Base-by-base conservation (phyloP, 179 eudicot species). In the Amaranthus tricolor region DNA sequence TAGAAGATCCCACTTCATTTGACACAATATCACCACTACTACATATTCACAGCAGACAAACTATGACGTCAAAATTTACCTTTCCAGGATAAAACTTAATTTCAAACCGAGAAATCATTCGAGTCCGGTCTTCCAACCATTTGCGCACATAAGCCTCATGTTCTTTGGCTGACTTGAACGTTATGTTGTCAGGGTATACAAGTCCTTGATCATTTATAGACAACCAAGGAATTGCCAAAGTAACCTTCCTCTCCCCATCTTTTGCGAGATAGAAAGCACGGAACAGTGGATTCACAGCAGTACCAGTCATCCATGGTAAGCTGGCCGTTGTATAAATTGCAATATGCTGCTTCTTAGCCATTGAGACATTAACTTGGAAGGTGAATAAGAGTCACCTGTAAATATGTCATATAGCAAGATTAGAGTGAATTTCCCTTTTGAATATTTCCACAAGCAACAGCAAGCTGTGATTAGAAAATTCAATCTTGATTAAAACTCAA, bases 241-340 rank as follows among this genome's bases (percentile, higher is more conserved):
- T 92, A 72, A 95, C 93, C 74, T 82, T 88, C 72, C 88, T 82
- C 62, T 77, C 81, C 14, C 72, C 95, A 69, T 83, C 86, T 84
- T 92, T 90, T 21, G 93, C 94, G 45, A 95, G 91, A 83, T 95
- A 95, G 6, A 88, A 90, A 47, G 99, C 99, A 79, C 99, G 97
- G 69, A 95, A 95, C 60, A 95, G 80, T 63, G 99, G 99, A 76
- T 95, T 95, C 16, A 95, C 96, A 57, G 99, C 87, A 43, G 99
- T 95, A 55, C 99, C 99, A 10, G 99, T 95, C 93, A 95, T 86
- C 99, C 99, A 95, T 85, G 99, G 99, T 68, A 95, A 83, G 85
- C 99, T 95, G 64, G 99, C 99, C 51, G 99, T 95, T 14, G 99
- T 95, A 78, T 89, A 92, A 81, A 95, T 92, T 7, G 95, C 89